These are phyloP conservation scores for Suillus spraguei DNA, from an alignment of 768 basidiomycete species.

Conservation along the genomic window DNA sequence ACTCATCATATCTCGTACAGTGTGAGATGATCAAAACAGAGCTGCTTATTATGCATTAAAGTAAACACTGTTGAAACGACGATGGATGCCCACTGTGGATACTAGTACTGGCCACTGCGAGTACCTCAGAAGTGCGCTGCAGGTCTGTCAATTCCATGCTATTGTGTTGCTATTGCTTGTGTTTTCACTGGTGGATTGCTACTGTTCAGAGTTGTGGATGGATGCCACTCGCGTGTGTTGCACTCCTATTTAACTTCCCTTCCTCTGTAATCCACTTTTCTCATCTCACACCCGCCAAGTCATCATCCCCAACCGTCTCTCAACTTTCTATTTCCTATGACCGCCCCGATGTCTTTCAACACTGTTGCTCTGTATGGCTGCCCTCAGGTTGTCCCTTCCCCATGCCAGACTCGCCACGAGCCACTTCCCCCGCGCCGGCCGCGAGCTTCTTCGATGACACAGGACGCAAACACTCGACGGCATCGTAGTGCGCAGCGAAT, in stretches of 20 bases:
- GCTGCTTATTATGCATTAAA: background rate
- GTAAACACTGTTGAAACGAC: no score
- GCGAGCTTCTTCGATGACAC: slow-evolving; percentile 2
- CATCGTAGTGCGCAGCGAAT: background rate
- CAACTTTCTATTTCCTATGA: background rate
- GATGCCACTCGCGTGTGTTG: background rate
- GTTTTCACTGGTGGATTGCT: background rate
- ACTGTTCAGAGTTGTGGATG: background rate
- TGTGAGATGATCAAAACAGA: slow-evolving; percentile 3
- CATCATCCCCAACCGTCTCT: background rate
- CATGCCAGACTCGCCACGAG: background rate
- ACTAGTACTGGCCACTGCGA: background rate
- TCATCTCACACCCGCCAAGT: background rate
- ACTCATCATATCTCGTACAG: background rate
- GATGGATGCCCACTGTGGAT: background rate
- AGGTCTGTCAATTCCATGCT: background rate
- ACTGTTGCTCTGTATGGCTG: background rate
- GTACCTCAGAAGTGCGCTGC: background rate
- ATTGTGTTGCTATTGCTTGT: background rate
- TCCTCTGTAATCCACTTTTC: background rate
- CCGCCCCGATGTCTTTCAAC: background rate
- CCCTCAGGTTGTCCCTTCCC: background rate
- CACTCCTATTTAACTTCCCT: background rate
- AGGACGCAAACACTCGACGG: background rate
- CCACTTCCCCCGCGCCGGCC: background rate